These are phyloP conservation scores for Cryphonectria naterciae DNA, from an alignment of 2,329 filamentous ascomycete species.

Conservation along the genomic window DNA sequence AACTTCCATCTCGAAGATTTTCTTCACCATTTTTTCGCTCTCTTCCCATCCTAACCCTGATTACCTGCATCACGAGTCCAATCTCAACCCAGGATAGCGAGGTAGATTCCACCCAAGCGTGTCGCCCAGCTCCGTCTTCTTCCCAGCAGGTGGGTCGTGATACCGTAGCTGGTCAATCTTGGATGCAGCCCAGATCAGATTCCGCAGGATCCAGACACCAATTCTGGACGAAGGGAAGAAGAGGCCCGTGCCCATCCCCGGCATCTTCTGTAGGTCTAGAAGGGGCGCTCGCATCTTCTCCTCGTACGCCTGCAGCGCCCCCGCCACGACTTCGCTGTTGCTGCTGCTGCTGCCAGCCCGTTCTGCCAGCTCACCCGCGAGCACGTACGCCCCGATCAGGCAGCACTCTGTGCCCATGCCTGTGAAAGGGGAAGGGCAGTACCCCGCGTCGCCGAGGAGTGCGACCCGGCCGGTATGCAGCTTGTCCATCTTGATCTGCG, in stretches of 20 bases:
- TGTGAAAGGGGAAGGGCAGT: slow-evolving; percentile 51
- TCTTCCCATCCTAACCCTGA: too few species aligned
- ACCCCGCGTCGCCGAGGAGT: slow-evolving; percentile 59
- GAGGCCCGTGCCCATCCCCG: background rate
- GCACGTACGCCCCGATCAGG: slow-evolving; percentile 56
- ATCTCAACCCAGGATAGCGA: background rate
- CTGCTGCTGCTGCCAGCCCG: slow-evolving; percentile 28
- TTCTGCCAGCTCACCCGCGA: slow-evolving; percentile 56
- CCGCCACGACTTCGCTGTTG: slow-evolving; percentile 31
- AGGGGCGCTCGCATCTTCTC: slow-evolving; percentile 16
- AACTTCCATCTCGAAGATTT: background rate
- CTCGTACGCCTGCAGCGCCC: slow-evolving; percentile 49
- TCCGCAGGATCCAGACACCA: slow-evolving; percentile 1
- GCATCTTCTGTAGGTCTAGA: background rate
- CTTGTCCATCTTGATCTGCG: slow-evolving; percentile 47
- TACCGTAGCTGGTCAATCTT: background rate
- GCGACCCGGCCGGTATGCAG: slow-evolving; percentile 53
- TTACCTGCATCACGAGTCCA: background rate
- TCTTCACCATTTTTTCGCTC: too few species aligned
- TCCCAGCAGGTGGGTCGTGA: background rate
- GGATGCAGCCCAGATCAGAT: background rate
- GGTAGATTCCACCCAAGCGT: slow-evolving; percentile 6
- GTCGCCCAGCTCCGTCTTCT: slow-evolving; percentile 2
- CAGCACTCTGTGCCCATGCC: slow-evolving; percentile 57
- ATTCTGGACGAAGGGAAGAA: slow-evolving; percentile 6